Base-by-base conservation (phyloP, 768 basidiomycete genomes). In the Tylopilus vinaceipallidus region DNA sequence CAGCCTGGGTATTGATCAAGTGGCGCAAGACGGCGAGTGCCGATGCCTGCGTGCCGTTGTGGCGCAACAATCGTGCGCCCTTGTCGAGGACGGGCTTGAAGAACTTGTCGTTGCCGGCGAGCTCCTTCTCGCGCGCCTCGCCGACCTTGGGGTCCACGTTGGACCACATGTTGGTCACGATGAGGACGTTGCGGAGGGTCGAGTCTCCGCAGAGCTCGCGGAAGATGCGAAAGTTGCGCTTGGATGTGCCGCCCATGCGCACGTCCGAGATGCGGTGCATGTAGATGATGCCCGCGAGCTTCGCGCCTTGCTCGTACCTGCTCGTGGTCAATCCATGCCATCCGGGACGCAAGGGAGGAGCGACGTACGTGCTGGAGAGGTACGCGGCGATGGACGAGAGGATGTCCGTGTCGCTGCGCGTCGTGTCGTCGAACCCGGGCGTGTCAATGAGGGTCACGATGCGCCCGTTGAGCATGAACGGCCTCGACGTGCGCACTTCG, bases 361-460 rank as follows among this genome's bases (percentile, higher is more conserved):
- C 5, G 27, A 44, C 66, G 50, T 45, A 68, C 66, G 64, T 66
- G 42, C 55, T 68, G 50, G 66, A 65, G n/a, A 67, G 60, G 34
- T 68, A 67, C 1, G 30, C 73, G 51, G 79, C 75, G 45, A 81
- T 79, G 70, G 75, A 73, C 24, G 69, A 73, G 32, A 82, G 65
- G 11, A 82, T 71, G 34, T 77, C 78, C 1, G 74, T 71, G 50
- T 81, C 80, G 52, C 72, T 77, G 37, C 69, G 71, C 12, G 53
- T 17, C 9, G 79, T 77, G 54, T 83, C 80, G 54, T 82, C 81
- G 59, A 83, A 83, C 5, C 82, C 82, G 14, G 82, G 82, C 0
- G 81, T 83, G 60, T 84, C 82, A 35, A 84, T 74, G 26, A 84
- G 62, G 12, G 70, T 75, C 45, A 83, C 63, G 44, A 55, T 59